Evolutionary conservation across 805 yeast genomes (phyloP).

Genomic region (Ogataea nonfermentans): DNA sequence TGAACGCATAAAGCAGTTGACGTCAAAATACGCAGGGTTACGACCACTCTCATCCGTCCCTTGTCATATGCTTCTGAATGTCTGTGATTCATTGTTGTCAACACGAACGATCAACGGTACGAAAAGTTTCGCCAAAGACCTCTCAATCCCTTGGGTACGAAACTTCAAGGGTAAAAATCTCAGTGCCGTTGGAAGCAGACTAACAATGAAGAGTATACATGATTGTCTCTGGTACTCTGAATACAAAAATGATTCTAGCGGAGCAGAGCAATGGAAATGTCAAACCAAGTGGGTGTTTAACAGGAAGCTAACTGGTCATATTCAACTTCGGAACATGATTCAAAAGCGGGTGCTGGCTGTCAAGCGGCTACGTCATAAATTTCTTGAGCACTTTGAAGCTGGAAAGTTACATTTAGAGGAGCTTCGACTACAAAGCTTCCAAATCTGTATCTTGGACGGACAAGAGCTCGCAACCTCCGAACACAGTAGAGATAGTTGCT

Average conservation of each 20-base stretch:
- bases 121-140: conserved; percentile 12
- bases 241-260: conserved; percentile 9
- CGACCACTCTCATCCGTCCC: conserved; percentile 14
- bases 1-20: background rate
- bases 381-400: background rate
- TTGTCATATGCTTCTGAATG: conserved; percentile 14
- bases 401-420: background rate
- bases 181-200: conserved; percentile 8
- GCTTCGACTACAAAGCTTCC: background rate
- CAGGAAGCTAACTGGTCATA: conserved; percentile 11
- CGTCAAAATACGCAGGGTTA: conserved; percentile 5
- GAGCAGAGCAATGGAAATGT: conserved; percentile 10
- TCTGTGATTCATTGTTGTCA: conserved; percentile 10
- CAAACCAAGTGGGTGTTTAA: conserved; percentile 16
- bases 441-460: conserved; percentile 1
- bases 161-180: conserved; percentile 9
- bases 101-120: conserved; percentile 5
- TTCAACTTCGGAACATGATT: conserved; percentile 9
- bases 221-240: conserved; percentile 19
- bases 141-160: conserved; percentile 13
- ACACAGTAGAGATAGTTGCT: conserved; percentile 7
- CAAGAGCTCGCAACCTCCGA: conserved; percentile 2
- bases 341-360: conserved; percentile 10
- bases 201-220: conserved; percentile 14
- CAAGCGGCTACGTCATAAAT: conserved; percentile 5